Conservation (phyloP, 345 rosid species). For the Noccaea caerulescens region DNA sequence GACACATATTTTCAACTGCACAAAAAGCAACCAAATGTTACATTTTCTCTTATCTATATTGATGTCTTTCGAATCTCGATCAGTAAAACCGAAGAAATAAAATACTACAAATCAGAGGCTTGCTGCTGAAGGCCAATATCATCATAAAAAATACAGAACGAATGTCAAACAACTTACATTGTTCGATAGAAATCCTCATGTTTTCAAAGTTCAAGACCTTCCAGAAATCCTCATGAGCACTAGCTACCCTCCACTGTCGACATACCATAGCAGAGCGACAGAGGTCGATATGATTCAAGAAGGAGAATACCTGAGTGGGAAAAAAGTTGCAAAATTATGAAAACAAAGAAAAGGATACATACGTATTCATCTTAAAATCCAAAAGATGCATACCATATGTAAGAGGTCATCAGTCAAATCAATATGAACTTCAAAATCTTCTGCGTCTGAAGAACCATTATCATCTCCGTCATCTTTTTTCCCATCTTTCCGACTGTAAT, state of each 20-base stretch:
- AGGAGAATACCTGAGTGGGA: constrained; percentile 77
- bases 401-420: constrained; percentile 93
- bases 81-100: constrained; percentile 16
- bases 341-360: neutral
- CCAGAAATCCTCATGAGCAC: constrained; percentile 98
- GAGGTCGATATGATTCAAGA: constrained; percentile 74
- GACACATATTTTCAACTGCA: constrained; percentile 92
- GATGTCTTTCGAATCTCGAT: neutral
- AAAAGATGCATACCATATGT: constrained; percentile 68
- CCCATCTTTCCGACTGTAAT: constrained; percentile 54
- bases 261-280: constrained; percentile 93
- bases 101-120: neutral
- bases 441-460: constrained; percentile 50
- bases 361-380: neutral
- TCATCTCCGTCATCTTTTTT: constrained; percentile 58
- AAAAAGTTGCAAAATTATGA: neutral
- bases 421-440: constrained; percentile 71
- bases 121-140: neutral
- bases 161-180: constrained; percentile 62
- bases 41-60: neutral
- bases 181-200: constrained; percentile 72
- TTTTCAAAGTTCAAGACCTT: constrained; percentile 85
- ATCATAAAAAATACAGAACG: constrained; percentile 6
- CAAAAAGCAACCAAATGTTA: constrained; percentile 8
- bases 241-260: constrained; percentile 92